A percentile compares a stretch with the other conserved stretches of the same genome.
phyloP scores from a whole-genome alignment of 192 early-diverging fungal genomes.

The Podila clonocystis region DNA sequence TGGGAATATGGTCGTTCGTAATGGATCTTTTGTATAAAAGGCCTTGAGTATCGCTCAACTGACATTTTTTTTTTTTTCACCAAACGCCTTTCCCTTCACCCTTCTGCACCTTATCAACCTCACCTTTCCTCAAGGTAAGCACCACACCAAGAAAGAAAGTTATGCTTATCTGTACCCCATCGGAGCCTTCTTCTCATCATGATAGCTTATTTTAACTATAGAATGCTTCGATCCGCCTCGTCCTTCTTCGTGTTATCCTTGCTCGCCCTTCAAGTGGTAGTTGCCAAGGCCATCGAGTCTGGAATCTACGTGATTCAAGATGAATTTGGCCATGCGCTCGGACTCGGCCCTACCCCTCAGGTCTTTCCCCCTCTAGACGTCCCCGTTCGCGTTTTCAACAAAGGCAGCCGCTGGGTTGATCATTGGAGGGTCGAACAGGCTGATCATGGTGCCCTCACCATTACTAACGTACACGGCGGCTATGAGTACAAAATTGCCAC shows the following conservation, averaged over 20 bases:
- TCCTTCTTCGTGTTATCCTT: background rate
- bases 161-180: too few species aligned
- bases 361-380: background rate
- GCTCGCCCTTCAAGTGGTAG: background rate
- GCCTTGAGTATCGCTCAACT: too few species aligned
- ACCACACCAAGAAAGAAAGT: too few species aligned
- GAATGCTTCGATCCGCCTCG: background rate
- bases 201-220: too few species aligned
- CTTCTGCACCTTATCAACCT: too few species aligned
- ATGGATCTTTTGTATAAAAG: too few species aligned
- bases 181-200: too few species aligned
- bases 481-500: background rate
- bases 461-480: background rate
- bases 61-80: too few species aligned
- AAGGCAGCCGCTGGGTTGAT: background rate
- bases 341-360: background rate
- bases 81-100: too few species aligned
- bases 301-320: slow-evolving; percentile 2
- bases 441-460: background rate
- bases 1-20: too few species aligned
- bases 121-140: too few species aligned
- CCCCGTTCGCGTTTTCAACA: background rate
- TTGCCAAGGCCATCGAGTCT: background rate
- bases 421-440: background rate
- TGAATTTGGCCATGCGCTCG: background rate